A percentile compares a stretch with the other conserved stretches of the same genome.
Evolutionary conservation across 208 protist genomes (phyloP).

Genomic region (Acanthamoeba lenticulata): DNA sequence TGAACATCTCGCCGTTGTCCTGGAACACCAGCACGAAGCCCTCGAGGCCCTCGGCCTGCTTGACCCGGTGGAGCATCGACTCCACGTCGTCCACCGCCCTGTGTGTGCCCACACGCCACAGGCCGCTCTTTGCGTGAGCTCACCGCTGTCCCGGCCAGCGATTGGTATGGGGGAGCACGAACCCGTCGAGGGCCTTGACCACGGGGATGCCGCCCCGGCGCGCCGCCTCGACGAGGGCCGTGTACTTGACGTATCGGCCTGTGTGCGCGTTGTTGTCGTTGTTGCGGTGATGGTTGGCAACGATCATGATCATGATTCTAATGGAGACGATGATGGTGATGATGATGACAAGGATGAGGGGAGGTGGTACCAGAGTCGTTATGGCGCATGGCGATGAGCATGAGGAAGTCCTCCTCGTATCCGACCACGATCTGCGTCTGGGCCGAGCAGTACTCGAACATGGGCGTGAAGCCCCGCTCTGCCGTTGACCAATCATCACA

Average conservation of each 20-base stretch:
- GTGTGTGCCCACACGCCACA: not conserved
- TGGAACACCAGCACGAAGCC: constrained; percentile 59
- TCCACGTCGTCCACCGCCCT: not conserved
- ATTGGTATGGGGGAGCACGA: not conserved
- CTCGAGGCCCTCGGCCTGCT: constrained; percentile 34
- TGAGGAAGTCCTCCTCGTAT: constrained; percentile 52
- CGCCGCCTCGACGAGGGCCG: not conserved
- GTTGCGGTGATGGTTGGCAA: too few species aligned
- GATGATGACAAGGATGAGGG: too few species aligned
- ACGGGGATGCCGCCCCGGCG: constrained; percentile 23
- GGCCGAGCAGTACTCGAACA: constrained; percentile 50
- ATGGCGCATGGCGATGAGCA: constrained; percentile 48
- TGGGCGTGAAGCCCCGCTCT: constrained; percentile 37
- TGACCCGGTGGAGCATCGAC: not conserved
- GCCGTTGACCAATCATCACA: too few species aligned
- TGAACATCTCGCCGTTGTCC: constrained; percentile 65
- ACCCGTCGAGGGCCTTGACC: constrained; percentile 34
- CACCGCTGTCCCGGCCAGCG: too few species aligned
- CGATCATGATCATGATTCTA: too few species aligned
- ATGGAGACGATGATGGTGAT: too few species aligned
- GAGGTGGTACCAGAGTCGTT: constrained; percentile 13
- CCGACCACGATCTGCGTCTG: constrained; percentile 42
- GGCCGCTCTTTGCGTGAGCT: too few species aligned
- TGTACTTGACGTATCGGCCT: constrained; percentile 34
- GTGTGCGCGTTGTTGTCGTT: too few species aligned